These are phyloP conservation scores for Eruca vesicaria DNA, from an alignment of 441 rosid species.

Conservation along the genomic window DNA sequence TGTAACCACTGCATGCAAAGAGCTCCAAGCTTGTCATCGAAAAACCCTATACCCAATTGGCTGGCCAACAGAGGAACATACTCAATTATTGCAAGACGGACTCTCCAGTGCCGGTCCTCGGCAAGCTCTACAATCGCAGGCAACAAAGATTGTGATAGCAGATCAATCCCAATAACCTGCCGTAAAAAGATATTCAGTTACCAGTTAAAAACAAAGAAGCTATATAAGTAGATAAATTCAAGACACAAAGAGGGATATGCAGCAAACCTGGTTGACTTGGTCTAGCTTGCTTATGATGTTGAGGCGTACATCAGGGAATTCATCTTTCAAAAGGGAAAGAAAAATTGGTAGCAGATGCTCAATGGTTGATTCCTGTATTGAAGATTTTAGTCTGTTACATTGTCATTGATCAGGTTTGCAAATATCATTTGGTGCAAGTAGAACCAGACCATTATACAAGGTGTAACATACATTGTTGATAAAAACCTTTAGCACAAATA, in stretches of 20 bases:
- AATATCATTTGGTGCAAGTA: not conserved
- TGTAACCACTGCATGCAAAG: slow-evolving; percentile 99
- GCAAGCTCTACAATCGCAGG: slow-evolving; percentile 99
- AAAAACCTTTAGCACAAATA: not conserved
- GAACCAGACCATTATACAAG: too few relatives aligned
- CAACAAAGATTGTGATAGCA: slow-evolving; percentile 83
- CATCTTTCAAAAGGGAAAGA: slow-evolving; percentile 96
- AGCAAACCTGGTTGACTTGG: slow-evolving; percentile 96
- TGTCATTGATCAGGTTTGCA: not conserved
- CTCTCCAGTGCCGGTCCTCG: slow-evolving; percentile 99
- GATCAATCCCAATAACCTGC: slow-evolving; percentile 96
- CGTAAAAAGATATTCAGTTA: slow-evolving; percentile 33
- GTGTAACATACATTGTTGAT: not conserved
- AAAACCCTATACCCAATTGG: slow-evolving; percentile 94
- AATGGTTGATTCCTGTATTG: slow-evolving; percentile 80
- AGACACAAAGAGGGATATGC: not conserved
- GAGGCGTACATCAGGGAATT: slow-evolving; percentile 96
- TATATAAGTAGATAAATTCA: not conserved
- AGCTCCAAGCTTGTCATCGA: slow-evolving; percentile 94
- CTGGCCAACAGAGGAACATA: slow-evolving; percentile 96
- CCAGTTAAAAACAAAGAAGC: slow-evolving; percentile 18
- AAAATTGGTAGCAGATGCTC: slow-evolving; percentile 95
- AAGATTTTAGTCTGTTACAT: slow-evolving; percentile 10
- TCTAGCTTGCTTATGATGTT: slow-evolving; percentile 98
- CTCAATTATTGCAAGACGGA: slow-evolving; percentile 95